Evolutionary conservation across 306 rosid genomes (phyloP).

Genomic region (Crataegus laevigata): DNA sequence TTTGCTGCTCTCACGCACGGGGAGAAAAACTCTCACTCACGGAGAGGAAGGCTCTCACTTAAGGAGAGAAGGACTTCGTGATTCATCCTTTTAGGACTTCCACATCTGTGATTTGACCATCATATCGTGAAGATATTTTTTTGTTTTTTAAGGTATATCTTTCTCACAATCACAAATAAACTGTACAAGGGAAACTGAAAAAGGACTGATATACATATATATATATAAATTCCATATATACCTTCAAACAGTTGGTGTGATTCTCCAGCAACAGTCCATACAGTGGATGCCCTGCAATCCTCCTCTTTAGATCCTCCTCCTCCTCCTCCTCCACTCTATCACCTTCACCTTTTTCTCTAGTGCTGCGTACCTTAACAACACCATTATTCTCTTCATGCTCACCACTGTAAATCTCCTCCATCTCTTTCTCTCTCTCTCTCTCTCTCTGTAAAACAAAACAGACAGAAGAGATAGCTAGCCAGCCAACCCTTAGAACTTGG

Average conservation of each 20-base stretch:
- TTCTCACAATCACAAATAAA: no score
- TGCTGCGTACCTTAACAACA: neutral
- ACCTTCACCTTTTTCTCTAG: neutral
- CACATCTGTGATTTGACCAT: no score
- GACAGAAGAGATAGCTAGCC: neutral
- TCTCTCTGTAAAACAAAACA: neutral
- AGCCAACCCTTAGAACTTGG: neutral
- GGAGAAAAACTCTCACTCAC: no score
- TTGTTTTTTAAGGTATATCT: no score
- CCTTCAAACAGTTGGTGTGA: conserved; percentile 50
- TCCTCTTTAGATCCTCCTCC: conserved; percentile 32
- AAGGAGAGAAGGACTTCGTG: no score
- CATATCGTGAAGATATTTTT: no score
- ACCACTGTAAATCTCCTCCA: neutral
- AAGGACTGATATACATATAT: no score
- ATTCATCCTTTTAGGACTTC: no score
- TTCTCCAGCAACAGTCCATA: conserved; percentile 41
- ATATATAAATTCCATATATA: neutral
- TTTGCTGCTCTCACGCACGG: no score
- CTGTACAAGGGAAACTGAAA: no score
- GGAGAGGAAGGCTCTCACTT: no score
- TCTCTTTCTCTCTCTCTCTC: neutral
- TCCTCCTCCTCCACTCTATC: neutral
- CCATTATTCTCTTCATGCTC: neutral
- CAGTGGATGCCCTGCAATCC: conserved; percentile 44